Base-by-base conservation (phyloP, 257 asterid species). In the Nyctanthes arbortristis region DNA sequence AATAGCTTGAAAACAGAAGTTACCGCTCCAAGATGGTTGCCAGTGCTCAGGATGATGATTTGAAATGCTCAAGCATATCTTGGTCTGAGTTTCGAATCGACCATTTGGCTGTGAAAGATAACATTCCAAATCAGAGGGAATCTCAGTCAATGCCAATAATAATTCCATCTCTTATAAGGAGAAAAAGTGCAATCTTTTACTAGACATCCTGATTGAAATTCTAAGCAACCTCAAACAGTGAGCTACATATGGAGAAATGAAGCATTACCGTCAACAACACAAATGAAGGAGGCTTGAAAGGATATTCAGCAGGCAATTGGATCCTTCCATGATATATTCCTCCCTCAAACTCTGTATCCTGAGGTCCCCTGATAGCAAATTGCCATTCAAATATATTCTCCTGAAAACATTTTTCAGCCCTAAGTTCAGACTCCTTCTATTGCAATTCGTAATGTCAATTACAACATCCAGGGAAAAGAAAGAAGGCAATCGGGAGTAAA, bases 21-120 rank as follows among this genome's bases (percentile, higher is more conserved):
- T 78, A 93, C 98, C 97, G 58, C 98, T 87, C 97, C 97, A 93
- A 57, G 95, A 93, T 67, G 98, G 98, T 70, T 90, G 98, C 98
- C 98, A 90, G 80, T 93, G 98, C 83, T 93, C 98, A 49, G 98
- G 98, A 57, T 93, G 98, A 81, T 93, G 97, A 79, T 93, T 93
- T 33, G 98, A 93, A 71, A 93, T 93, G 82, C 97, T 93, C 89
- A 90, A 85, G 86, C 98, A 93, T 66, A 93, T 90, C 90, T 90
- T 93, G 63, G 98, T 90, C 79, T 93, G 97, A 65, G 95, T 88
- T 77, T 93, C 97, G 77, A 93, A 93, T 49, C 98, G 95, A 35
- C 98, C 98, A 66, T 88, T 90, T 1, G 98, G 97, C 98, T 93
- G 88, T 61, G 73, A 72, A 68, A 47, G 10, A 54, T 27, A 57